A percentile compares a stretch with the other conserved stretches of the same genome.
phyloP scores from a whole-genome alignment of 805 yeast genomes.

The Wickerhamomyces subpelliculosus region DNA sequence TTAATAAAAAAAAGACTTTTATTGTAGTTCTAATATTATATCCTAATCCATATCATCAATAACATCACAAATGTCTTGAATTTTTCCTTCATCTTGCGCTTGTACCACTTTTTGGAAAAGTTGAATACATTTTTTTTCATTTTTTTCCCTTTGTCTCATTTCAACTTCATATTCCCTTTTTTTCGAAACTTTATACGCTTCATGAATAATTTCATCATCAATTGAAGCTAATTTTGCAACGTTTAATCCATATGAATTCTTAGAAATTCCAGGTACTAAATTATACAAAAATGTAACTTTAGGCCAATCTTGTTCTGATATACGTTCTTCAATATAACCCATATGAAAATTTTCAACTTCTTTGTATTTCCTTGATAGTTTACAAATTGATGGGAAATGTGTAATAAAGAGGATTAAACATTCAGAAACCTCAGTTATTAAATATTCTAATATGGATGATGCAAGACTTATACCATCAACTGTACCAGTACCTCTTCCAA shows the following conservation, averaged over 20 bases:
- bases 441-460: slow-evolving; percentile 86
- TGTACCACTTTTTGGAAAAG: neutral
- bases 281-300: slow-evolving; percentile 85
- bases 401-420: slow-evolving; percentile 88
- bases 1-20: too few species aligned
- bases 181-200: slow-evolving; percentile 85
- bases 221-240: slow-evolving; percentile 95
- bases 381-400: slow-evolving; percentile 90
- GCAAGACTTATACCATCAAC: slow-evolving; percentile 98
- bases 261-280: slow-evolving; percentile 87
- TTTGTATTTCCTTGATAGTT: slow-evolving; percentile 51
- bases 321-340: slow-evolving; percentile 42
- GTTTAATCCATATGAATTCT: slow-evolving; percentile 93
- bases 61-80: neutral
- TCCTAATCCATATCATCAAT: neutral
- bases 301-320: slow-evolving; percentile 21
- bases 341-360: slow-evolving; percentile 85
- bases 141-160: neutral
- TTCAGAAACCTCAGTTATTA: slow-evolving; percentile 41
- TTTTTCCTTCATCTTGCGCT: neutral
- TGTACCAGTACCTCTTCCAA: slow-evolving; percentile 76
- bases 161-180: slow-evolving; percentile 61
- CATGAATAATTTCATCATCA: slow-evolving; percentile 75
- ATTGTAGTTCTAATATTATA: neutral
- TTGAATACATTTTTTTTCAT: neutral